phyloP scores from a whole-genome alignment of 495 filamentous ascomycete genomes.

The Trichoderma orchidacearum region DNA sequence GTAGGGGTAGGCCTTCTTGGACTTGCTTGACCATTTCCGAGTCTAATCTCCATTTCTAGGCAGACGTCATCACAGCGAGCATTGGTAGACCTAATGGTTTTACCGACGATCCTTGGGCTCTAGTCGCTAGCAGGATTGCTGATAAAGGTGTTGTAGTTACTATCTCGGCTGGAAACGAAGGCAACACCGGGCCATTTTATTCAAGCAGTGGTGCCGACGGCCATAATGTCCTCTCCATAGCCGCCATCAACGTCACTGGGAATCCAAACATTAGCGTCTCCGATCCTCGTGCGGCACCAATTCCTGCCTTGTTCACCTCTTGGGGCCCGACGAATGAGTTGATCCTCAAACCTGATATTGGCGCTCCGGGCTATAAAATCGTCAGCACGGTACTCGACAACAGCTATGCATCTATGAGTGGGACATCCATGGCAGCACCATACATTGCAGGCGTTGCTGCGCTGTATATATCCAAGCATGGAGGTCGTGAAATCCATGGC shows the following conservation, averaged over 20 bases:
- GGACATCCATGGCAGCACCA: conserved; percentile 39
- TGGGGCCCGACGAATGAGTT: conserved; percentile 33
- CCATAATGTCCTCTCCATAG: conserved; percentile 15
- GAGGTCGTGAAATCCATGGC: conserved; percentile 19
- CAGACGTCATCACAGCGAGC: conserved; percentile 19
- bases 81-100: conserved; percentile 16
- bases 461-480: conserved; percentile 21
- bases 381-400: conserved; percentile 26
- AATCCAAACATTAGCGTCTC: conserved; percentile 12
- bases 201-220: conserved; percentile 16
- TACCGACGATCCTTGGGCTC: conserved; percentile 17
- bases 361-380: conserved; percentile 33
- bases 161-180: conserved; percentile 19
- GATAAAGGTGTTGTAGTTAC: conserved; percentile 19
- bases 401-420: conserved; percentile 24
- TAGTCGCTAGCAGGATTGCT: conserved; percentile 16
- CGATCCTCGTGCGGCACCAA: conserved; percentile 12
- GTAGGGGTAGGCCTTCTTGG: conserved; percentile 11
- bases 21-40: neutral
- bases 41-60: conserved; percentile 6
- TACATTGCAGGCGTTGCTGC: conserved; percentile 35
- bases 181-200: conserved; percentile 17
- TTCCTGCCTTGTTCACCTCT: conserved; percentile 21
- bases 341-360: conserved; percentile 29
- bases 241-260: conserved; percentile 14